These are phyloP conservation scores for Ciborinia camelliae DNA, from an alignment of 2,329 filamentous ascomycete genomes.

Conservation along the genomic window DNA sequence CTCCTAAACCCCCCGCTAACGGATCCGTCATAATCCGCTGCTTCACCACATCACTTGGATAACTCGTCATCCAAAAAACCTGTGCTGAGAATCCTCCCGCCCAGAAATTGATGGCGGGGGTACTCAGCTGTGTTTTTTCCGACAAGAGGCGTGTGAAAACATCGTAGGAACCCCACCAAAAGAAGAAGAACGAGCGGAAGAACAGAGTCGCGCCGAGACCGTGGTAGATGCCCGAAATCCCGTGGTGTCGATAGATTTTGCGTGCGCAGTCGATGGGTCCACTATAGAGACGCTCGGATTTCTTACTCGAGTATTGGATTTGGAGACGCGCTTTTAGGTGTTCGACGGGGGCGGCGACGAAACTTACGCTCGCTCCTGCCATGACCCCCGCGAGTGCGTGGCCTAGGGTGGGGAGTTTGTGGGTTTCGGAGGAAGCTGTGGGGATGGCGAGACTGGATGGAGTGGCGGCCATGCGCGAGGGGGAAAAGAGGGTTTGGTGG, in stretches of 20 bases:
- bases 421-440: conserved; percentile 36
- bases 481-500: conserved; percentile 74
- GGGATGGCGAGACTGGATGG: conserved; percentile 27
- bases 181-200: conserved; percentile 93
- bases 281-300: conserved; percentile 73
- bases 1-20: conserved; percentile 65
- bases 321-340: conserved; percentile 93
- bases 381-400: conserved; percentile 85
- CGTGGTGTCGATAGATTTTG: conserved; percentile 70
- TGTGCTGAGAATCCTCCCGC: conserved; percentile 90
- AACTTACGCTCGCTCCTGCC: conserved; percentile 85
- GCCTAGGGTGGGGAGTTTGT: conserved; percentile 68
- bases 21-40: conserved; percentile 97
- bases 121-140: conserved; percentile 64
- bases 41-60: conserved; percentile 91
- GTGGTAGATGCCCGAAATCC: conserved; percentile 77
- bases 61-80: conserved; percentile 89
- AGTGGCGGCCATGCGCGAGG: conserved; percentile 38
- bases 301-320: conserved; percentile 83
- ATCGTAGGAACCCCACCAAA: conserved; percentile 97
- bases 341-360: conserved; percentile 90
- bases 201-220: conserved; percentile 80
- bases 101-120: conserved; percentile 92
- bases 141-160: conserved; percentile 68
- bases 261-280: conserved; percentile 80